These are phyloP conservation scores for Boletellus emodensis DNA, from an alignment of 768 basidiomycete genomes.

Conservation along the genomic window DNA sequence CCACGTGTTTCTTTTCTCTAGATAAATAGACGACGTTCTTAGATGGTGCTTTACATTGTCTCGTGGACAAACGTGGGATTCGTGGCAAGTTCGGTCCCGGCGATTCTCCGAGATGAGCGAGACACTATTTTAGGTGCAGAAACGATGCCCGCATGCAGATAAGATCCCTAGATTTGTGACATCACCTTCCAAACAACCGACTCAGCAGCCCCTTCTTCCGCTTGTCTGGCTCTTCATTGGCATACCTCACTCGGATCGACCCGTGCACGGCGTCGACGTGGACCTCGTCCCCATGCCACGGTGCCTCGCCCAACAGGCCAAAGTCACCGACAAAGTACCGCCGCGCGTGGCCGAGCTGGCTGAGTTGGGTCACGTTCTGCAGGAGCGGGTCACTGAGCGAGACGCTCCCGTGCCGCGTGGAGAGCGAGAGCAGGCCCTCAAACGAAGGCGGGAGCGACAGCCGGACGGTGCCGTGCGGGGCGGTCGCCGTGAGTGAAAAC, in stretches of 20 bases:
- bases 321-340: slow-evolving; percentile 28
- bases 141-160: no score
- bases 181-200: slow-evolving; percentile 18
- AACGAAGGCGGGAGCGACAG: slow-evolving; percentile 22
- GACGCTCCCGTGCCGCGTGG: slow-evolving; percentile 17
- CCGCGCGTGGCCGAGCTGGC: slow-evolving; percentile 14
- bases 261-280: slow-evolving; percentile 17
- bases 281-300: slow-evolving; percentile 23
- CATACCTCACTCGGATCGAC: slow-evolving; percentile 17
- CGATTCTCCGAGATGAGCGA: no score
- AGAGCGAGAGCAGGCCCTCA: slow-evolving; percentile 15
- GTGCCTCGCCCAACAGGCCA: slow-evolving; percentile 6
- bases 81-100: no score
- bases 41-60: no score
- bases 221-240: slow-evolving; percentile 8
- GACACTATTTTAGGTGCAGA: no score
- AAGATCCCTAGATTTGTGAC: no score
- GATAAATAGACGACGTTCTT: no score
- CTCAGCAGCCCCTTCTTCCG: slow-evolving; percentile 16
- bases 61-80: no score
- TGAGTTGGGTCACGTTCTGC: slow-evolving; percentile 16
- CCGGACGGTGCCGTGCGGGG: slow-evolving; percentile 13
- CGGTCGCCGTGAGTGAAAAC: slow-evolving; percentile 11
- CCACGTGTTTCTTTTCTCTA: no score
- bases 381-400: slow-evolving; percentile 12